These are phyloP conservation scores for Hemisphaericaspora xylanilytica DNA, from an alignment of 1,139 yeast species.

Conservation along the genomic window DNA sequence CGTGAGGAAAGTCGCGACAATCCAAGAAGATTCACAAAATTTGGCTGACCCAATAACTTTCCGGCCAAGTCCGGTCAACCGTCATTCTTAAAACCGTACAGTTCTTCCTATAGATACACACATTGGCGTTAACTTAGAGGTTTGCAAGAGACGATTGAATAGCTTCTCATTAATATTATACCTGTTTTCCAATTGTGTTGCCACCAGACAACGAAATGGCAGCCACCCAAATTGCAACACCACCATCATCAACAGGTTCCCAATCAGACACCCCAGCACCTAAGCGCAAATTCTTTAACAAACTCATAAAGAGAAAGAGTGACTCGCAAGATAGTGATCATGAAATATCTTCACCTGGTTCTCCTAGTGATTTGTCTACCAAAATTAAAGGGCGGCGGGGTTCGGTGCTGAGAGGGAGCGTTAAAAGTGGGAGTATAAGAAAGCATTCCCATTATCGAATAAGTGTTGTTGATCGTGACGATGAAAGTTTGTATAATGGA, in stretches of 20 bases:
- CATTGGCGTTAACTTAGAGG: too few relatives aligned
- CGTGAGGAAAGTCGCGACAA: too few relatives aligned
- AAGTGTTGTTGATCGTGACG: conserved; percentile 12
- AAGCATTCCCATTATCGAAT: background rate
- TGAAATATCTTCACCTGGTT: background rate
- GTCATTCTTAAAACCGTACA: too few relatives aligned
- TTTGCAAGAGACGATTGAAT: too few relatives aligned
- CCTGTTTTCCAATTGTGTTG: background rate
- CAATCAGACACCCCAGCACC: conserved; percentile 6
- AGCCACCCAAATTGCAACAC: conserved; percentile 6
- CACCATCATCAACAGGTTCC: conserved; percentile 8
- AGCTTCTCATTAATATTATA: too few relatives aligned
- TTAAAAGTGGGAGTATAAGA: background rate
- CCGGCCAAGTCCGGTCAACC: too few relatives aligned
- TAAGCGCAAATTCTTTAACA: conserved; percentile 14
- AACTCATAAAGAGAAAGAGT: conserved; percentile 10
- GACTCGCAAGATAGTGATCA: background rate
- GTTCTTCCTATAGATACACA: too few relatives aligned
- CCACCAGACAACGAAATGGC: conserved; percentile 1
- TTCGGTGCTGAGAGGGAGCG: background rate
- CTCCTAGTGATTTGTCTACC: too few relatives aligned
- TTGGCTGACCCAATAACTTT: too few relatives aligned
- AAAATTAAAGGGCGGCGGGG: background rate
- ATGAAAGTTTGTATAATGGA: conserved; percentile 13
- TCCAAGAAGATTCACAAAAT: too few relatives aligned